Base-by-base conservation (phyloP, 2,329 filamentous ascomycete genomes). In the Arthrobotrys conoides region DNA sequence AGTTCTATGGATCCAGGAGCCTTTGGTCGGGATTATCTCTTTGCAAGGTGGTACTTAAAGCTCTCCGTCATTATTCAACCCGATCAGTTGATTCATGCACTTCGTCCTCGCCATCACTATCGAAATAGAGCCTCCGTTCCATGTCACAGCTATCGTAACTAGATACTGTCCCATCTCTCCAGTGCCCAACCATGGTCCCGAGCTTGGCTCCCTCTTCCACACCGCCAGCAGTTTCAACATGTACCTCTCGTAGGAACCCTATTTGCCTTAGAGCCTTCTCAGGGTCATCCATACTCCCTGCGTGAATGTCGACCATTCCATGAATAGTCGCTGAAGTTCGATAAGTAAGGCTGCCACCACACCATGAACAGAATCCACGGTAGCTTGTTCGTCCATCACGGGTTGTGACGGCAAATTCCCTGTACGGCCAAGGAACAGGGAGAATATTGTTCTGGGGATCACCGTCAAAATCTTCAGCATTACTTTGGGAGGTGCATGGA, bases 231-330 rank as follows among this genome's bases (percentile, higher is more conserved):
- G 33, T 67, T 30, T 68, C 64, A 22, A 69, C 65, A 64, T 78
- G 75, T 18, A 72, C 71, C 22, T 78, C 75, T 22, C 63, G 55
- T 18, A 78, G 16, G 18, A 78, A 69, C 6, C 75, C 75, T n/a
- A 72, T 41, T 5, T 72, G 46, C n/a, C 22, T n/a, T 33, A 78
- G 46, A 10, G 75, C 75, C 6, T 30, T 38, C 14, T 61, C 36
- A 5, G 75, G 75, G 22, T 78, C 75, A 49, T 78, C 75, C 75
- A 78, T 78, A 18, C 75, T 78, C 3, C 75, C 75, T 2, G 51
- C 75, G 12, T 68, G 63, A 10, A 78, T 49, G 41, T 78, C 75
- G 0, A 78, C 18, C 63, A 78, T 68, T 18, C 69, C 75, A 27
- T 78, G 68, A 12, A 78, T 41, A n/a, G 63, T 57, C 2, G 44